Evolutionary conservation across 169 alveolate genomes (phyloP).

Genomic region (Eimeria tenella): DNA sequence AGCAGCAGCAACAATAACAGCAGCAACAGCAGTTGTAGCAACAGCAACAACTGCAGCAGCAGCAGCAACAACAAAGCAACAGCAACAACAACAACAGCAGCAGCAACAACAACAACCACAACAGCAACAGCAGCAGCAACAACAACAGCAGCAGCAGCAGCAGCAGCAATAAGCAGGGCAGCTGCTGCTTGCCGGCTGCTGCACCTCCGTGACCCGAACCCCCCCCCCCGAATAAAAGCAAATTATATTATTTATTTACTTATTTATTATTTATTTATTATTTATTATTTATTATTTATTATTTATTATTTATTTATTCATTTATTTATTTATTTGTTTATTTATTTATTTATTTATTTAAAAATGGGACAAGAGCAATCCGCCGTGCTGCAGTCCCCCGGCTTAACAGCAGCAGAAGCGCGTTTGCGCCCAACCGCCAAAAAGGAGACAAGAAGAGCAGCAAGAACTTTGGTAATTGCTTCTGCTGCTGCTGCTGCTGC

Average conservation of each 20-base stretch:
- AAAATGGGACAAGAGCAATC: conserved; percentile 25
- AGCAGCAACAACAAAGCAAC: too few species aligned
- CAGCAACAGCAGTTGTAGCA: neutral
- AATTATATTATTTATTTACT: neutral
- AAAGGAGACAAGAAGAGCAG: neutral
- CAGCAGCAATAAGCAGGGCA: neutral
- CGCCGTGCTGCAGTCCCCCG: neutral
- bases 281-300: too few species aligned
- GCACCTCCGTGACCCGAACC: neutral
- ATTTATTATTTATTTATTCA: too few species aligned
- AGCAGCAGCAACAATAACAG: neutral
- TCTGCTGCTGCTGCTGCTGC: conserved; percentile 29
- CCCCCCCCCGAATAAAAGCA: neutral
- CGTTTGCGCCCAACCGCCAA: neutral
- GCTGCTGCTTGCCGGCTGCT: neutral
- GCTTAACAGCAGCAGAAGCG: neutral
- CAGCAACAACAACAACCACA: neutral
- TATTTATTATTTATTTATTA: too few species aligned
- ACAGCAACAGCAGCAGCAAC: neutral
- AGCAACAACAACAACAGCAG: too few species aligned
- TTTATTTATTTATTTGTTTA: too few species aligned
- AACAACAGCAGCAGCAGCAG: conserved; percentile 17
- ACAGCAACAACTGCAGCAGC: neutral
- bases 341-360: too few species aligned
- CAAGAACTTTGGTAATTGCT: neutral